A percentile compares a stretch with the other conserved stretches of the same genome.
phyloP scores from a whole-genome alignment of 768 basidiomycete species.

The Amanita fuliginea region DNA sequence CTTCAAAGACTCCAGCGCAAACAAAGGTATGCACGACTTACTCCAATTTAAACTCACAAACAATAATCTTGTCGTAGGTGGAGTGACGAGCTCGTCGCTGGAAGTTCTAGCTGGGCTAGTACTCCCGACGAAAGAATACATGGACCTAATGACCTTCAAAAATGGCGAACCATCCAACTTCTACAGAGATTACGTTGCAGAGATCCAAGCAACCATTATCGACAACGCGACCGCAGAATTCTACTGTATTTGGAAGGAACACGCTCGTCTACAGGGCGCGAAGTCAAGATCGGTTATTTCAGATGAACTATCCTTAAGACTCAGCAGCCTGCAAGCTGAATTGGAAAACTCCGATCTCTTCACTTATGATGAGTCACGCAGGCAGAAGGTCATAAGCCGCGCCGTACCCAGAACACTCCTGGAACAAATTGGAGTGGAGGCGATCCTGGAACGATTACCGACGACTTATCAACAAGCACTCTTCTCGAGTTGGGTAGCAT shows the following conservation, averaged over 20 bases:
- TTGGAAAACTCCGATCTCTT: constrained; percentile 85
- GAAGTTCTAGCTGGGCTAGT: constrained; percentile 96
- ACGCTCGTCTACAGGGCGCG: constrained; percentile 65
- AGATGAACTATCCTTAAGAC: constrained; percentile 81
- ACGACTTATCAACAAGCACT: constrained; percentile 75
- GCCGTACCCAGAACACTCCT: constrained; percentile 89
- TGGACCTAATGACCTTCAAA: constrained; percentile 90
- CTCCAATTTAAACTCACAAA: too few species aligned
- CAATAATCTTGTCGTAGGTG: constrained; percentile 36
- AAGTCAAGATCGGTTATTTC: constrained; percentile 86
- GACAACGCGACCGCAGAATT: constrained; percentile 91
- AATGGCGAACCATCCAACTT: constrained; percentile 76
- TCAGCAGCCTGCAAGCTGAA: constrained; percentile 88
- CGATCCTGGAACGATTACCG: constrained; percentile 67
- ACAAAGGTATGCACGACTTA: constrained; percentile 51
- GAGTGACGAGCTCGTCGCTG: constrained; percentile 91
- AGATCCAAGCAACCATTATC: constrained; percentile 82
- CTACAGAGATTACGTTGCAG: constrained; percentile 87
- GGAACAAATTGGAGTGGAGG: constrained; percentile 73
- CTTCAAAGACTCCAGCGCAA: constrained; percentile 93
- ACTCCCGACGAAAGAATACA: constrained; percentile 81
- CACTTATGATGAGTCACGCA: constrained; percentile 58
- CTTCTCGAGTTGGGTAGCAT: constrained; percentile 86
- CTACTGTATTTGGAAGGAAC: constrained; percentile 87
- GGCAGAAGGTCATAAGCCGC: constrained; percentile 62